These are phyloP conservation scores for Aspergillus nomiae DNA, from an alignment of 2,329 filamentous ascomycete species.

Conservation along the genomic window DNA sequence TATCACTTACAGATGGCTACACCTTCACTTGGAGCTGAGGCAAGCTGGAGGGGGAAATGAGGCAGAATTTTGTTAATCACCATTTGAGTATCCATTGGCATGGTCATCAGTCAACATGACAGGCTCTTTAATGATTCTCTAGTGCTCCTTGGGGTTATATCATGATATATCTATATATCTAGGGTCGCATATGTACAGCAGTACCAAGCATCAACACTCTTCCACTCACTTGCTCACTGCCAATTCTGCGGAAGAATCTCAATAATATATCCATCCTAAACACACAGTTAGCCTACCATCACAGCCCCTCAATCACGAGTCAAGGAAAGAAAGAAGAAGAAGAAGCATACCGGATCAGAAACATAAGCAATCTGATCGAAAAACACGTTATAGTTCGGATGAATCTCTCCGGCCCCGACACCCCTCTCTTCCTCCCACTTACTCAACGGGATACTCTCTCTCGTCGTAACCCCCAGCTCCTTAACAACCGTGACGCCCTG, in stretches of 20 bases:
- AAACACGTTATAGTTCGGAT: slow-evolving; percentile 36
- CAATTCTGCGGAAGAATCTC: slow-evolving; percentile 35
- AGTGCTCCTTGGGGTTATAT: background rate
- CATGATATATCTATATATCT: background rate
- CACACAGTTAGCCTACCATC: background rate
- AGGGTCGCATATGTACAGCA: background rate
- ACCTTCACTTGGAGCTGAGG: too few species aligned
- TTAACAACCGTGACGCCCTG: slow-evolving; percentile 38
- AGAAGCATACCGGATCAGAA: slow-evolving; percentile 39
- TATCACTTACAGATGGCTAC: too few species aligned
- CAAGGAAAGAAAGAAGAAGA: background rate
- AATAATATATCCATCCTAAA: slow-evolving; percentile 38
- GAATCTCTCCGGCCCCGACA: slow-evolving; percentile 35
- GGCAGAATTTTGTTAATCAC: background rate
- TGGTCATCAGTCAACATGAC: background rate
- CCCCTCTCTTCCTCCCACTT: slow-evolving; percentile 38
- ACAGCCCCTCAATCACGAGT: background rate
- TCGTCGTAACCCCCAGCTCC: slow-evolving; percentile 32
- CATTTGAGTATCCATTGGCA: background rate
- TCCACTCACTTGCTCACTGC: background rate
- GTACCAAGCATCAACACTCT: background rate
- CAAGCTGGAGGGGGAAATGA: background rate
- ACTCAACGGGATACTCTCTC: slow-evolving; percentile 34
- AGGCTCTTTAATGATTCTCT: background rate
- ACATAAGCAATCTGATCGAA: slow-evolving; percentile 42